Evolutionary conservation across 1,284 basidiomycete species (phyloP).

Genomic region (Sanghuangporus baumii): DNA sequence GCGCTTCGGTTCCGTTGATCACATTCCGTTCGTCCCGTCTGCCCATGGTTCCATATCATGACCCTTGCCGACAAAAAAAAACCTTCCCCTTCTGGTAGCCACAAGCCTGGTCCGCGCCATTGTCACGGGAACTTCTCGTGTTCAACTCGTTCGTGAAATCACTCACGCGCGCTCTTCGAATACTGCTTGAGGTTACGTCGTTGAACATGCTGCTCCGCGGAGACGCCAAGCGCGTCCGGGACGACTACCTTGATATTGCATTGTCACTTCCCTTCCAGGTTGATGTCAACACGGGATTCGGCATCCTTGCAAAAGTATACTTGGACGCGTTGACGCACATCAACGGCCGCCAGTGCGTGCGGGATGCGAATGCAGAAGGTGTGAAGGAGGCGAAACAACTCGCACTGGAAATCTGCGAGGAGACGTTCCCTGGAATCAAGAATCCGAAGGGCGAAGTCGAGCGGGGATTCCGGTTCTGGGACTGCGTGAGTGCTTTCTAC

Average conservation of each 20-base stretch:
- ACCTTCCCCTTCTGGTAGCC: constrained; percentile 35
- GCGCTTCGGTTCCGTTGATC: background rate
- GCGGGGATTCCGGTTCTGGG: constrained; percentile 97
- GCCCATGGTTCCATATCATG: background rate
- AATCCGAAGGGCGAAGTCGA: constrained; percentile 83
- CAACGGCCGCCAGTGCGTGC: constrained; percentile 71
- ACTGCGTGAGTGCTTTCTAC: constrained; percentile 64
- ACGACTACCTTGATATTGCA: constrained; percentile 90
- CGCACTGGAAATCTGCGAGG: constrained; percentile 88
- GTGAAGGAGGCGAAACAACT: constrained; percentile 81
- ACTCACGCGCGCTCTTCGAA: constrained; percentile 84
- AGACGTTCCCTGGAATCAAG: constrained; percentile 92
- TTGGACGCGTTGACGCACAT: constrained; percentile 87
- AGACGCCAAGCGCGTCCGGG: constrained; percentile 80
- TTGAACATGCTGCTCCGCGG: constrained; percentile 88
- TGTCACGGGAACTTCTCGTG: constrained; percentile 93
- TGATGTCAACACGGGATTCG: constrained; percentile 97
- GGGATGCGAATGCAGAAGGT: constrained; percentile 67
- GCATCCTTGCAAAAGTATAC: constrained; percentile 95
- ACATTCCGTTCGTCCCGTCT: constrained; percentile 4
- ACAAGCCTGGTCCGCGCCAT: constrained; percentile 88
- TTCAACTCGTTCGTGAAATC: constrained; percentile 97
- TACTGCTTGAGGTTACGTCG: constrained; percentile 86
- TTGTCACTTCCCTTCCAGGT: constrained; percentile 90
- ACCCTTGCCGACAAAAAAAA: background rate